Percentiles rank a stretch among this genome's conserved stretches.
Conservation (phyloP, 495 filamentous ascomycete species). For the Pseudotulostoma volvatum region DNA sequence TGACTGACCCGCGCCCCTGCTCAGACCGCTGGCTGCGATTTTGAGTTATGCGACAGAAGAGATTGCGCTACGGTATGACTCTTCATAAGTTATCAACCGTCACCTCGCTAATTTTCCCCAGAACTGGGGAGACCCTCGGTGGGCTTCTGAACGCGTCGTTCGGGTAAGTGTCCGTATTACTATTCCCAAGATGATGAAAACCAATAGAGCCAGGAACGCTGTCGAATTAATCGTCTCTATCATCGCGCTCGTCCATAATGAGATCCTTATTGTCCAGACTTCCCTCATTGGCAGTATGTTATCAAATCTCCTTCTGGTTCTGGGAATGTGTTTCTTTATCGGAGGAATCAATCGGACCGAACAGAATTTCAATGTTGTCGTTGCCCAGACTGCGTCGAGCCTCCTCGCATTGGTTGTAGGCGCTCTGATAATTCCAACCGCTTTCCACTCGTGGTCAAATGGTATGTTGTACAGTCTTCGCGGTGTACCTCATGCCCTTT, state of each 20-base stretch:
- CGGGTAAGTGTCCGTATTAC: too few species aligned
- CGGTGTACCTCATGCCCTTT: too few species aligned
- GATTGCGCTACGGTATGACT: conserved; percentile 31
- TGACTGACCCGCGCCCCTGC: conserved; percentile 1
- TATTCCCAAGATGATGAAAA: neutral
- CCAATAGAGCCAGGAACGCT: conserved; percentile 38
- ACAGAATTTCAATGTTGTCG: conserved; percentile 82
- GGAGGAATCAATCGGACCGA: conserved; percentile 65
- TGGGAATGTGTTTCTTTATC: conserved; percentile 89
- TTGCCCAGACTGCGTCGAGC: conserved; percentile 83
- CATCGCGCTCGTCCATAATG: conserved; percentile 52
- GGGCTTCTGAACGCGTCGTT: conserved; percentile 80
- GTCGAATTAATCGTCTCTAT: conserved; percentile 86
- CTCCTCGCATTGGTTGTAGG: conserved; percentile 65
- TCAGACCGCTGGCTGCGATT: conserved; percentile 37
- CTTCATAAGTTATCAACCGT: too few species aligned
- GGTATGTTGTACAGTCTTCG: conserved; percentile 15
- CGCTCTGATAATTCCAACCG: conserved; percentile 75
- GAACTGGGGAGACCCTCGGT: conserved; percentile 63
- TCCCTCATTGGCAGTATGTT: conserved; percentile 83
- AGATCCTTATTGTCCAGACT: conserved; percentile 82
- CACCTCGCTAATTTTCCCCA: conserved; percentile 7
- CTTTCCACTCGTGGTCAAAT: conserved; percentile 47
- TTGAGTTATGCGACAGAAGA: conserved; percentile 40
- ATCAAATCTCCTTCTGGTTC: conserved; percentile 78